A percentile compares a stretch with the other conserved stretches of the same genome.
Evolutionary conservation across 768 basidiomycete genomes (phyloP).

Genomic region (Candolleomyces eurysporus): DNA sequence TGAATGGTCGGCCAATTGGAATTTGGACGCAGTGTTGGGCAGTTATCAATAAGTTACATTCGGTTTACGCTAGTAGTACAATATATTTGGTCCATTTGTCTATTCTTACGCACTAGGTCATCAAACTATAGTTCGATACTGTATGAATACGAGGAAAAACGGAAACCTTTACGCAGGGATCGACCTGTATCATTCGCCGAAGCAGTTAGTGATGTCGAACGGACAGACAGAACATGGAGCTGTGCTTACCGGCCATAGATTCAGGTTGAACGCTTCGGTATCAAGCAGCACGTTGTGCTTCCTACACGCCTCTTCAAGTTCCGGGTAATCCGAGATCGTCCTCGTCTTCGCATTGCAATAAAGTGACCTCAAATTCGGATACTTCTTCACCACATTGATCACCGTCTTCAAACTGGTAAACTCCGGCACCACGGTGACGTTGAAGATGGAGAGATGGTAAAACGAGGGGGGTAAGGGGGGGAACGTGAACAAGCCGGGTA

Average conservation of each 20-base stretch:
- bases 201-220: not conserved
- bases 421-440: not conserved
- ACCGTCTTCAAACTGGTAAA: not conserved
- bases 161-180: not conserved
- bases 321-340: not conserved
- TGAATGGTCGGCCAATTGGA: too few relatives aligned
- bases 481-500: constrained; percentile 33
- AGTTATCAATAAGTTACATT: too few relatives aligned
- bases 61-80: too few relatives aligned
- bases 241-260: not conserved
- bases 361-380: not conserved
- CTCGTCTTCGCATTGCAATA: too few relatives aligned
- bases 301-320: not conserved
- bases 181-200: not conserved
- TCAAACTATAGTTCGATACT: not conserved
- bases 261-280: not conserved
- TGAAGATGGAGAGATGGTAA: constrained; percentile 29
- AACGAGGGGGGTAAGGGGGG: constrained; percentile 33
- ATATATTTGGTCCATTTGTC: too few relatives aligned
- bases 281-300: not conserved
- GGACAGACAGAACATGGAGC: not conserved
- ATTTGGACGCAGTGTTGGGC: too few relatives aligned
- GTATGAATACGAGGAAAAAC: not conserved
- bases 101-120: not conserved
- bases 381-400: not conserved